Evolutionary conservation across 1,139 yeast genomes (phyloP).

Genomic region (Protomyces gravidus): DNA sequence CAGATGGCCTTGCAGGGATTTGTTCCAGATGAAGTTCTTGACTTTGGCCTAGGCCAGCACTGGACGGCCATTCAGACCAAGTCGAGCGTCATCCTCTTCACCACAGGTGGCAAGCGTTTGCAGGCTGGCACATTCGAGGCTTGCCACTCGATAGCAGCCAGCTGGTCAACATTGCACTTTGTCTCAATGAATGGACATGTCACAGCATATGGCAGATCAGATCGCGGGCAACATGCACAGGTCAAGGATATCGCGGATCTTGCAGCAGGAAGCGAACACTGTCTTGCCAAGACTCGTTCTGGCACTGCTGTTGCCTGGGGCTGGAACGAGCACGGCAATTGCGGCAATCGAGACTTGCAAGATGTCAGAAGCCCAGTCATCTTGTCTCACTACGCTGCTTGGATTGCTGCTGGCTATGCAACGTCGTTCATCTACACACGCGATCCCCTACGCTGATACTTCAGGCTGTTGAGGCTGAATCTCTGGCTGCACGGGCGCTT

Average conservation of each 20-base stretch:
- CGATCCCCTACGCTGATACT: neutral
- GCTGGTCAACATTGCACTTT: conserved; percentile 76
- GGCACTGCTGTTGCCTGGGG: conserved; percentile 72
- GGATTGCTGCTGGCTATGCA: conserved; percentile 28
- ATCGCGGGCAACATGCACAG: conserved; percentile 60
- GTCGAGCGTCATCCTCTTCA: neutral
- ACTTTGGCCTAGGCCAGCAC: conserved; percentile 15
- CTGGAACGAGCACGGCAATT: conserved; percentile 98
- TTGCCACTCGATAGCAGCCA: conserved; percentile 37
- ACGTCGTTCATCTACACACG: conserved; percentile 8
- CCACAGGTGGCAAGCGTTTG: conserved; percentile 1
- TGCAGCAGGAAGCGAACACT: conserved; percentile 84
- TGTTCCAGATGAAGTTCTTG: neutral
- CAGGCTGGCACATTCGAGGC: neutral
- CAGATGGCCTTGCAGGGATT: neutral
- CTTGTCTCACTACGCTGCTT: neutral
- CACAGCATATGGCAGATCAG: conserved; percentile 63
- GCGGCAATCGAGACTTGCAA: conserved; percentile 51
- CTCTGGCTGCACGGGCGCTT: neutral
- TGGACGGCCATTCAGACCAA: conserved; percentile 18
- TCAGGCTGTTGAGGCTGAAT: neutral
- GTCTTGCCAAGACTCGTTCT: conserved; percentile 45
- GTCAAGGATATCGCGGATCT: conserved; percentile 34
- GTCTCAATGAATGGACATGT: conserved; percentile 39
- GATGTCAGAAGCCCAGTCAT: conserved; percentile 1